Evolutionary conservation across 1,139 yeast species (phyloP), one percentile per base, ranked within the genome.

Genomic region (Chernovozyma aurita): DNA sequence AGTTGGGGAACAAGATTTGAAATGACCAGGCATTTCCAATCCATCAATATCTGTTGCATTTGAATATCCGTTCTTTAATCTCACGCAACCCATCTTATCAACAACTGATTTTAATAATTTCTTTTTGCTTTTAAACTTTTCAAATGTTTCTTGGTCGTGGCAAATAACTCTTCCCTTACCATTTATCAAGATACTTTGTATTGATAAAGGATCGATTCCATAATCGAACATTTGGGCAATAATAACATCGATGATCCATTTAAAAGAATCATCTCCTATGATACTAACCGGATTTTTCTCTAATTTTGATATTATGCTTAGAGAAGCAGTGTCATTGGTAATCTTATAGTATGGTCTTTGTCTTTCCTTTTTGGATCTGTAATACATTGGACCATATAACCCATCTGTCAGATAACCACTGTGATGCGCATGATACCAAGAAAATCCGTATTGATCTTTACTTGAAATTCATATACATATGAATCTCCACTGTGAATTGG

Each of bases 401-500:
- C 77, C 77, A 47, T 73, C 78, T 4, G 73, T 70, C 40, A 69
- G 61, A 38, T 73, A 75, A 0, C 73, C 70, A 11, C 70, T 47
- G 40, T 59, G 65, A 45, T 73, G 78, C 1, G 78, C 69, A 46
- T 73, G 78, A 45, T 71, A 73, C 78, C 78, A 73, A 34, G 60
- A 66, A 1, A 75, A 65, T 1, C 78, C 78, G 41, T 60, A 62
- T 37, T 66, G 70, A 29, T 58, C 52, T 5, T 55, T 61, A 65
- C 48, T 13, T 62, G 63, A 42, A 71, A 65, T 31, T 53, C 61
- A 44, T 72, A 67, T 29, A 59, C 55, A 42, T 55, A 66, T 2
- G 52, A 44, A 5, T 57, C 61, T 2, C 66, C 68, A 17, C 61
- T 50, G 5, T 53, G 48, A 20, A 70, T 69, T 4, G 69, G 65